A percentile compares a stretch with the other conserved stretches of the same genome.
Conservation (phyloP, 768 basidiomycete genomes). For the Kwoniella bestiolae region DNA sequence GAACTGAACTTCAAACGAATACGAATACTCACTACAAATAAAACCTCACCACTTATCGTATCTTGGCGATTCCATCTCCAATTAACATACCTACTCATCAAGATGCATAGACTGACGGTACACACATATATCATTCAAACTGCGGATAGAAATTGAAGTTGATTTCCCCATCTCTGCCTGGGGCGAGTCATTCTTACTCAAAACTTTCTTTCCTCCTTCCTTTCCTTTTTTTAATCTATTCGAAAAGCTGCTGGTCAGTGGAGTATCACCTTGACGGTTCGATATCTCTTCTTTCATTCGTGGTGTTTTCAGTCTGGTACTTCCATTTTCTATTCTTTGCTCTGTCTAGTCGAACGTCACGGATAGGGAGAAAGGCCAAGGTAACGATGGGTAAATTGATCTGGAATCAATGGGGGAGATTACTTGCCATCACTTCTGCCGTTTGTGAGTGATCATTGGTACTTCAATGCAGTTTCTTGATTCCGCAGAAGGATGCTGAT, state of each 20-base stretch:
- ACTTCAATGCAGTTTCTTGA: background rate
- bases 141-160: too few relatives aligned
- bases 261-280: background rate
- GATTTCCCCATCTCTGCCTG: background rate
- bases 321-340: background rate
- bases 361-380: background rate
- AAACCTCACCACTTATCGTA: background rate
- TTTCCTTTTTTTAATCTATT: background rate
- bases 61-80: background rate
- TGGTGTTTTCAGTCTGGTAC: constrained; percentile 3
- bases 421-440: constrained; percentile 49
- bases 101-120: background rate
- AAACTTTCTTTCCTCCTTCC: background rate
- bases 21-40: background rate
- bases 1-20: background rate
- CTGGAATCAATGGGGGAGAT: constrained; percentile 42
- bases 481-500: background rate
- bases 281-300: background rate
- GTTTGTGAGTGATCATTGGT: constrained; percentile 35
- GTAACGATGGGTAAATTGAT: constrained; percentile 46
- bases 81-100: background rate
- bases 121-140: background rate
- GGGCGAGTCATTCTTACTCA: background rate
- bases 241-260: constrained; percentile 4
- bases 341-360: too few relatives aligned